Base-by-base conservation (phyloP, 768 basidiomycete genomes). In the Lactifluus hygrophoroides region DNA sequence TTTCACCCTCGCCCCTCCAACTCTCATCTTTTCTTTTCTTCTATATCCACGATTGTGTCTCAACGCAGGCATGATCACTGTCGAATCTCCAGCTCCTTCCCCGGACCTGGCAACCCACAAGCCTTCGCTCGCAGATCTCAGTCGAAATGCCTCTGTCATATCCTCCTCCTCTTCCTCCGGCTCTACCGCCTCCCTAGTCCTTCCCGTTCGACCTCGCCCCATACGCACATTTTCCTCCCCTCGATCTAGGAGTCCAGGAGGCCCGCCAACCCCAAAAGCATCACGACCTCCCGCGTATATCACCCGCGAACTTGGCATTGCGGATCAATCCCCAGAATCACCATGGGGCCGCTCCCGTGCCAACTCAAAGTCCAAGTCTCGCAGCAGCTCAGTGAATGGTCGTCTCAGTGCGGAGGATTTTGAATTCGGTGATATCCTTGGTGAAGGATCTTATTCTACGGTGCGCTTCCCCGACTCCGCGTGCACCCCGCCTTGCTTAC, bases 361-460 rank as follows among this genome's bases (percentile, higher is more conserved):
- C 57, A 54, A 66, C 52, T 69, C 71, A 56, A 68, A 70, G 64
- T 68, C 75, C 3, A 66, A 69, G 62, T 77, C 77, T 16, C 72
- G 75, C 46, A 80, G 76, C 47, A 76, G 72, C 53, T 79, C 77
- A 27, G 74, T 75, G 5, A 78, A 76, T 64, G 74, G 72, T 23
- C 72, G 77, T 46, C 60, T 72, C 30, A 74, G 76, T 1, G 74
- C 78, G 0, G 79, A 82, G 47, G 88, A 90, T 70, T 90, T 90
- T 66, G 77, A 81, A 56, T 86, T 90, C 65, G 84, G 84, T 3
- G 75, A 81, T 32, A 78, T 81, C n/a, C 75, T 91, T 3, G 89
- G 89, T 19, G 86, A 89, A 68, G 90, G 90, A 19, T 87, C 87
- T 10, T 92, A 89, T 68, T 90, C 88, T 21, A 86, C 85, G 7